Evolutionary conservation across 345 rosid genomes (phyloP), one percentile per base, ranked within the genome.

Genomic region (Zanthoxylum bungeanum): DNA sequence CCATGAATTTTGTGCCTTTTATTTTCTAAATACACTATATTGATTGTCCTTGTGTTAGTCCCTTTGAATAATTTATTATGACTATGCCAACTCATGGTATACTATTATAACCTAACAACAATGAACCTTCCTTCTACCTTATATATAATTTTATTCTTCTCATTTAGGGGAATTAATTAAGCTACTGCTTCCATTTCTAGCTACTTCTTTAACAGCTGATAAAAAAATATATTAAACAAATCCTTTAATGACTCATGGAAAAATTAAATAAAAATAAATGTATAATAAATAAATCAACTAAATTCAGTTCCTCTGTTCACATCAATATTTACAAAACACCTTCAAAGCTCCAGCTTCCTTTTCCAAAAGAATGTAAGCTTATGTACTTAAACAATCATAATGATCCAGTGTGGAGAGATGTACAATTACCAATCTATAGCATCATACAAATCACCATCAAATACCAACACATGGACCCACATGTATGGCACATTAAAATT

Each of bases 391-490:
- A 17, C 4, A 11, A 11, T 53, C 2, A 30, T 50, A 50, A 46
- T 14, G 51, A 70, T 74, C 66, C 39, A n/a, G 10, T 44, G 73
- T 60, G 25, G n/a, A 5, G 12, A 33, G 17, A 25, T 37, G 58
- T 27, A 49, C 31, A 24, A 10, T 55, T 34, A 61, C n/a, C 22
- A 9, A 22, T 24, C 12, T 25, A n/a, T 0, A 36, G 11, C 0
- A 25, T 9, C 17, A 11, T 7, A 47, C 22, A 56, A 27, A 4
- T 37, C 40, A 17, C 42, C 37, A 79, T 73, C 69, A 4, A 17
- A 44, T 33, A 22, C 53, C 68, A 71, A 63, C 76, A 77, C 14
- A 12, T 7, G 78, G 78, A 40, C 64, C 77, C 71, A 56, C 76
- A 2, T 37, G 24, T n/a, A 78, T 17, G n/a, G 56, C 19, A 42